Evolutionary conservation across 2,329 filamentous ascomycete species (phyloP).

Genomic region (Arthrobotrys pseudoclavata): DNA sequence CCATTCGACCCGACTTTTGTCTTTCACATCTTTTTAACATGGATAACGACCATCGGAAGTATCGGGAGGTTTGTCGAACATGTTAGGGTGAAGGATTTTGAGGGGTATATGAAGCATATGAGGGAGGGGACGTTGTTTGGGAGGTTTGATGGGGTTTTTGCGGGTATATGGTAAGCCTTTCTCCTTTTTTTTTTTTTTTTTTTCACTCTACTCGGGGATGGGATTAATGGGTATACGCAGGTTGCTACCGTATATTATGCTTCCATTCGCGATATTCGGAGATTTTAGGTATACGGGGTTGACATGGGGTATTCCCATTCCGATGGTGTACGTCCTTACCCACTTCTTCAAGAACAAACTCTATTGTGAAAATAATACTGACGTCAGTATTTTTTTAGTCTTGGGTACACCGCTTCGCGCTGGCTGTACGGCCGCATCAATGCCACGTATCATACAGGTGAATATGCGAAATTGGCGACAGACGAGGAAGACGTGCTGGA

Average conservation of each 20-base stretch:
- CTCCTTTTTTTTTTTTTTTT: background rate
- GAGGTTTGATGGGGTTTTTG: constrained; percentile 43
- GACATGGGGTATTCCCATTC: constrained; percentile 35
- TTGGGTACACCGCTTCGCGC: constrained; percentile 27
- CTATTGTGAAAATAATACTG: background rate
- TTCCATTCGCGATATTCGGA: constrained; percentile 45
- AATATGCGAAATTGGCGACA: constrained; percentile 30
- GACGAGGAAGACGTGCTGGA: constrained; percentile 23
- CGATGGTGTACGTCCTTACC: constrained; percentile 35
- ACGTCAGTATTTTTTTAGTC: constrained; percentile 5
- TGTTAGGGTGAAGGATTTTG: constrained; percentile 8
- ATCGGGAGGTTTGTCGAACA: constrained; percentile 38
- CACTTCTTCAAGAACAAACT: background rate
- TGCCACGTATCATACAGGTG: constrained; percentile 29
- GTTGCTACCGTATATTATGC: constrained; percentile 40
- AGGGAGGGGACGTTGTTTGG: constrained; percentile 7
- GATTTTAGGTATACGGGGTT: constrained; percentile 26
- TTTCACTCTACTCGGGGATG: background rate
- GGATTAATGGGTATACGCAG: background rate
- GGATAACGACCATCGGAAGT: constrained; percentile 12
- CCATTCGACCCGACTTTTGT: constrained; percentile 26
- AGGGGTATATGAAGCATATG: constrained; percentile 1
- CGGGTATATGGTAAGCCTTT: constrained; percentile 27
- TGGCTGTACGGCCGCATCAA: constrained; percentile 18
- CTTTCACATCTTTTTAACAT: constrained; percentile 23